Evolutionary conservation across 2,329 filamentous ascomycete species (phyloP).

Genomic region (Alternaria sp.): DNA sequence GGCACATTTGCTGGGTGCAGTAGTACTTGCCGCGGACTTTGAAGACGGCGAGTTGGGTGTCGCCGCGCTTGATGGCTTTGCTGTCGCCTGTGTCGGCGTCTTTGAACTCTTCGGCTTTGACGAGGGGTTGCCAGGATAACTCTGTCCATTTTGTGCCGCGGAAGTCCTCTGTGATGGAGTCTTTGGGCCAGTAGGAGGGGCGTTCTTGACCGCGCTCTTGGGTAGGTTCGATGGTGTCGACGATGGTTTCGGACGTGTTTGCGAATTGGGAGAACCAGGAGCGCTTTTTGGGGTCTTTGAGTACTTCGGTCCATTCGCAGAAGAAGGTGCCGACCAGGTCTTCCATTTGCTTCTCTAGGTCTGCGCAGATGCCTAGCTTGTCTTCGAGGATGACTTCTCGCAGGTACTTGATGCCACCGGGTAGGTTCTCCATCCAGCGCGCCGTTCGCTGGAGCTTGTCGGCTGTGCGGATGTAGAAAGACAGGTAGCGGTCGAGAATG

Average conservation of each 20-base stretch:
- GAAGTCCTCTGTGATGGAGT: slow-evolving; percentile 75
- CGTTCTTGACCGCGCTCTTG: slow-evolving; percentile 75
- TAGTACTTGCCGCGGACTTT: slow-evolving; percentile 82
- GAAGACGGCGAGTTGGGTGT: slow-evolving; percentile 89
- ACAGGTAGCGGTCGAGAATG: slow-evolving; percentile 86
- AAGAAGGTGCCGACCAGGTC: slow-evolving; percentile 84
- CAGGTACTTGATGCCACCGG: slow-evolving; percentile 84
- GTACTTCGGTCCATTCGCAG: slow-evolving; percentile 88
- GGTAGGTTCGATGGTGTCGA: slow-evolving; percentile 74
- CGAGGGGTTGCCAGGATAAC: slow-evolving; percentile 80
- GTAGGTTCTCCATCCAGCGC: slow-evolving; percentile 83
- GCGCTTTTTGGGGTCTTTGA: slow-evolving; percentile 72
- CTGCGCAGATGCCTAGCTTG: slow-evolving; percentile 82
- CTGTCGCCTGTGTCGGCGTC: slow-evolving; percentile 75
- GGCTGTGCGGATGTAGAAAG: slow-evolving; percentile 92
- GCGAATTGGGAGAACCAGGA: slow-evolving; percentile 82
- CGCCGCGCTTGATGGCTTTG: slow-evolving; percentile 81
- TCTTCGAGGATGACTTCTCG: slow-evolving; percentile 84
- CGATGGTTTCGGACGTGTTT: slow-evolving; percentile 74
- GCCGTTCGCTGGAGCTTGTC: slow-evolving; percentile 90
- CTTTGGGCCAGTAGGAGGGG: slow-evolving; percentile 79
- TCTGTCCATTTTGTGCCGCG: slow-evolving; percentile 71
- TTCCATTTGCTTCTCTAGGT: slow-evolving; percentile 87
- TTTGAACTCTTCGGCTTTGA: slow-evolving; percentile 74
- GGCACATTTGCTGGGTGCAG: slow-evolving; percentile 93